Conservation (phyloP, 2,329 filamentous ascomycete genomes). For the Alternaria conjuncta region DNA sequence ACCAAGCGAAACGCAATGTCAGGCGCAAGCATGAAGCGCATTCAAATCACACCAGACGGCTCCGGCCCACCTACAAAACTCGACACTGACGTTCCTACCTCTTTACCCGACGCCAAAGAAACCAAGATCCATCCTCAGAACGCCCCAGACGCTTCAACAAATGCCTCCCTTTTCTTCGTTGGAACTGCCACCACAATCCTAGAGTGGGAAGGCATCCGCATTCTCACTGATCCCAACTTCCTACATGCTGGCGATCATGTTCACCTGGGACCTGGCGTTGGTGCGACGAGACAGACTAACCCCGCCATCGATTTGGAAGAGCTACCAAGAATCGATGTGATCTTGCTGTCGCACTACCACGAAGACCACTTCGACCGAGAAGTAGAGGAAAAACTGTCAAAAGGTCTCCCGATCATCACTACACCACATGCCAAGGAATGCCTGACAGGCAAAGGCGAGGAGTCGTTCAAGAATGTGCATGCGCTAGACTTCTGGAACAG, state of each 20-base stretch:
- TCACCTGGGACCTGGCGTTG: slow-evolving; percentile 69
- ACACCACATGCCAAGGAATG: slow-evolving; percentile 66
- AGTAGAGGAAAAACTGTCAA: slow-evolving; percentile 58
- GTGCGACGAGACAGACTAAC: slow-evolving; percentile 61
- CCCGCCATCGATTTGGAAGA: slow-evolving; percentile 66
- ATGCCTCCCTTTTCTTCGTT: slow-evolving; percentile 60
- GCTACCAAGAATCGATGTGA: slow-evolving; percentile 64
- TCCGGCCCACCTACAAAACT: slow-evolving; percentile 51
- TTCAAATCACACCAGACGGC: slow-evolving; percentile 50
- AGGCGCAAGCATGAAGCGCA: slow-evolving; percentile 46
- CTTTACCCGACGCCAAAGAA: slow-evolving; percentile 53
- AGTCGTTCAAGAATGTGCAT: slow-evolving; percentile 62
- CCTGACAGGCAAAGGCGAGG: slow-evolving; percentile 55
- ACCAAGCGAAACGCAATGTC: background rate
- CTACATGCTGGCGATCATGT: slow-evolving; percentile 70
- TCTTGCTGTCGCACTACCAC: slow-evolving; percentile 71
- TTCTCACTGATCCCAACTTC: slow-evolving; percentile 63
- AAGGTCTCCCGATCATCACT: slow-evolving; percentile 67
- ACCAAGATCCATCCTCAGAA: slow-evolving; percentile 53
- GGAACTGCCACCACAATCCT: slow-evolving; percentile 64
- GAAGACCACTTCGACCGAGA: slow-evolving; percentile 64
- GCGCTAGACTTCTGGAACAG: slow-evolving; percentile 64
- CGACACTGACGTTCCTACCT: slow-evolving; percentile 37
- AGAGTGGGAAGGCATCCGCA: slow-evolving; percentile 60
- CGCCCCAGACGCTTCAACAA: slow-evolving; percentile 45